phyloP scores from a whole-genome alignment of 75 land plant genomes.

The Sequoia sempervirens region DNA sequence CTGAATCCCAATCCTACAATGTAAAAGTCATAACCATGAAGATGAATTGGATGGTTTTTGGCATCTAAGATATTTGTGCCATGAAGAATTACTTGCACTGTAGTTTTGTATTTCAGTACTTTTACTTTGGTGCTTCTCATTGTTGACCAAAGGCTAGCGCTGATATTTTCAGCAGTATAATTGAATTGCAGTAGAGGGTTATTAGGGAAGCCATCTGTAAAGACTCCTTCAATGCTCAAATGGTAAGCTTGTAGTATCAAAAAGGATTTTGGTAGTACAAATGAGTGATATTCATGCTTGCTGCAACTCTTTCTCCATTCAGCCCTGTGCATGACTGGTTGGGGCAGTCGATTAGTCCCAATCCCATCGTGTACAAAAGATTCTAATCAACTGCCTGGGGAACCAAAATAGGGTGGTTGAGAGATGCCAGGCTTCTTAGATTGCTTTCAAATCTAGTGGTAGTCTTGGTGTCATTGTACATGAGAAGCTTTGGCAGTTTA shows the following conservation, averaged over 20 bases:
- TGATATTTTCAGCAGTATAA: conserved; percentile 14
- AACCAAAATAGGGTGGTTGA: conserved; percentile 26
- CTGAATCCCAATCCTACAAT: not conserved
- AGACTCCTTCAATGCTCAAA: conserved; percentile 18
- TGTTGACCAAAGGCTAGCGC: not conserved
- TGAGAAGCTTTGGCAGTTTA: conserved; percentile 25
- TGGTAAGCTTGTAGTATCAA: conserved; percentile 33
- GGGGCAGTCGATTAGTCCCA: conserved; percentile 14
- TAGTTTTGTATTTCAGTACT: not conserved
- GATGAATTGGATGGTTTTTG: not conserved
- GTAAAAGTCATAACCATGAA: not conserved
- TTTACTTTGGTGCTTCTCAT: not conserved
- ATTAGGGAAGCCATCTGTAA: conserved; percentile 23
- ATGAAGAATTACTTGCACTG: no score
- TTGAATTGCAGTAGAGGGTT: conserved; percentile 20
- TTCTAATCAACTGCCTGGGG: conserved; percentile 31
- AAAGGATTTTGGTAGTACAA: not conserved
- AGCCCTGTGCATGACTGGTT: conserved; percentile 28
- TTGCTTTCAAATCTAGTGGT: conserved; percentile 11
- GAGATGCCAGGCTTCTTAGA: conserved; percentile 26
- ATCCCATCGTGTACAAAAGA: conserved; percentile 47
- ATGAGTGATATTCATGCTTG: not conserved
- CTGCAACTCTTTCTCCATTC: conserved; percentile 33
- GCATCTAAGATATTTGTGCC: not conserved
- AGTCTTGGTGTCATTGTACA: conserved; percentile 27